Evolutionary conservation across 2,329 filamentous ascomycete species (phyloP).

Genomic region (Hyphodiscus sp.): DNA sequence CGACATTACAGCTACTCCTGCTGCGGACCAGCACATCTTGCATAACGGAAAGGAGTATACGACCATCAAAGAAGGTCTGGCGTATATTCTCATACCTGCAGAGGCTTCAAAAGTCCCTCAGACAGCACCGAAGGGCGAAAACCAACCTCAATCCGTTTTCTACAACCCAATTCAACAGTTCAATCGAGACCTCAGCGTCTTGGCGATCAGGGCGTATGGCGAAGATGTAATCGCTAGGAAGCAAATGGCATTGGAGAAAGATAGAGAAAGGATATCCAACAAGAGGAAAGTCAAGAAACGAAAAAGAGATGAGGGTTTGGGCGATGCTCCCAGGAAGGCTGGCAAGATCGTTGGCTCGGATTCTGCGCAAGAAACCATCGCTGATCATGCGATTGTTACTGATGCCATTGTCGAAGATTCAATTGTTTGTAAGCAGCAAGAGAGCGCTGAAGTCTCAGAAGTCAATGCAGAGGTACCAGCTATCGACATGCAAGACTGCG

Average conservation of each 20-base stretch:
- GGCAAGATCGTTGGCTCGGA: conserved; percentile 19
- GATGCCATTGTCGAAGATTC: neutral
- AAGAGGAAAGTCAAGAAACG: conserved; percentile 41
- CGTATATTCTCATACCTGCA: conserved; percentile 58
- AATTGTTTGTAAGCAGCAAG: neutral
- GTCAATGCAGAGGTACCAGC: neutral
- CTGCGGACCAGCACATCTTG: conserved; percentile 25
- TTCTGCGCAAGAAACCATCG: neutral
- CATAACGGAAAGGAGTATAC: conserved; percentile 49
- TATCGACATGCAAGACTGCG: neutral
- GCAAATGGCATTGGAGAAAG: conserved; percentile 37
- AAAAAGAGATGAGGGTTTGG: conserved; percentile 33
- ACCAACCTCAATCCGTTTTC: conserved; percentile 74
- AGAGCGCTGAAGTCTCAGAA: neutral
- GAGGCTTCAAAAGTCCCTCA: conserved; percentile 41
- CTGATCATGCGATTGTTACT: neutral
- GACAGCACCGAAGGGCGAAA: conserved; percentile 41
- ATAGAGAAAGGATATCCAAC: conserved; percentile 27
- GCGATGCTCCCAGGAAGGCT: conserved; percentile 32
- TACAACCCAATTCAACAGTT: conserved; percentile 99
- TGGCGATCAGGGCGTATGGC: conserved; percentile 85
- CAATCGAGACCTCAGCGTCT: conserved; percentile 89
- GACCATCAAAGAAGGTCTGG: conserved; percentile 60
- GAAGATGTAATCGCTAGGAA: conserved; percentile 53
- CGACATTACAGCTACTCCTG: conserved; percentile 27